A percentile compares a stretch with the other conserved stretches of the same genome.
These are phyloP conservation scores for Aspergillus fructus DNA, from an alignment of 2,329 filamentous ascomycete species.

Conservation along the genomic window DNA sequence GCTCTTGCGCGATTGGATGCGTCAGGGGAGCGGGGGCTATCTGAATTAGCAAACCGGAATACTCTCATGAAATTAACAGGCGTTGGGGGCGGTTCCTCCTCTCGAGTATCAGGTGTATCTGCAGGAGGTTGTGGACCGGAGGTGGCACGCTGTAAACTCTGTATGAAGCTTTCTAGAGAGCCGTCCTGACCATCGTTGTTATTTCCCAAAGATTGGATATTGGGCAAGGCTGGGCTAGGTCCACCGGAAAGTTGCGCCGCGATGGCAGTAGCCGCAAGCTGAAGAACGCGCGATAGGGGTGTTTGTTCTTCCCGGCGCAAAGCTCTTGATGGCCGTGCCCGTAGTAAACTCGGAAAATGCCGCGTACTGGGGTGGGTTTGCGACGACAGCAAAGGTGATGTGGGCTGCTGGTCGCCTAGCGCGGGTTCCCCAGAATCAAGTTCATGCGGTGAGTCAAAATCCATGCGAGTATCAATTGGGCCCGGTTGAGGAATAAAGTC, in stretches of 20 bases:
- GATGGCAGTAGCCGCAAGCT: conserved; percentile 63
- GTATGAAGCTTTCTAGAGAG: conserved; percentile 63
- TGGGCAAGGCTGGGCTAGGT: conserved; percentile 54
- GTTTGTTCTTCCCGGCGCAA: conserved; percentile 61
- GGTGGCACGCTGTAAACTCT: conserved; percentile 63
- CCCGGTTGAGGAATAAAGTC: conserved; percentile 36
- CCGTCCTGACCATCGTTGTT: conserved; percentile 59
- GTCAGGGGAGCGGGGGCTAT: conserved; percentile 28
- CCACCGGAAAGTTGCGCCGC: conserved; percentile 65
- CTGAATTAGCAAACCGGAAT: conserved; percentile 63
- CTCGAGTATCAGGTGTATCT: conserved; percentile 33
- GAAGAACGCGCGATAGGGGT: conserved; percentile 61
- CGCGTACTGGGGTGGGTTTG: conserved; percentile 35
- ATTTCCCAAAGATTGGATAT: conserved; percentile 54
- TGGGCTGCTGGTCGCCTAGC: conserved; percentile 28
- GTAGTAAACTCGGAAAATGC: conserved; percentile 43
- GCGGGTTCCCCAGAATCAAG: conserved; percentile 45
- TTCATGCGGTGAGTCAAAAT: conserved; percentile 42
- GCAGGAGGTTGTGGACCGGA: conserved; percentile 50
- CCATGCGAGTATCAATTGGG: conserved; percentile 41
- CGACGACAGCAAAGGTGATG: conserved; percentile 27
- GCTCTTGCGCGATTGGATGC: conserved; percentile 23
- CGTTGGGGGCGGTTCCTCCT: conserved; percentile 46
- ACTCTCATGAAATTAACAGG: conserved; percentile 68
- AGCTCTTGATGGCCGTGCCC: conserved; percentile 55